Evolutionary conservation across 768 basidiomycete species (phyloP), one percentile per base, ranked within the genome.

Genomic region (Lactarius evosmus): DNA sequence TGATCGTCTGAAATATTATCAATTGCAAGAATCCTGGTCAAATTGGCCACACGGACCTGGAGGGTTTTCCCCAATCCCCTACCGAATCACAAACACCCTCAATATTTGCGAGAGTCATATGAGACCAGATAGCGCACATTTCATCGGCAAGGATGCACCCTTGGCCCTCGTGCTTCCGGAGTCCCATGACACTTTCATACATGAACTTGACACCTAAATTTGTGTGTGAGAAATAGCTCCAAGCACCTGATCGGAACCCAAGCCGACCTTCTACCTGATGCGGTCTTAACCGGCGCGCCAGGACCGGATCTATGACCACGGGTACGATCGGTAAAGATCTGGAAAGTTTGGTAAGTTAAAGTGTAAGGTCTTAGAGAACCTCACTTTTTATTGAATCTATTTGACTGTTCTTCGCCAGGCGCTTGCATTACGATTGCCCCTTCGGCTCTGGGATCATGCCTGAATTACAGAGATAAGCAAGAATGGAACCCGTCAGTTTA

Each of bases 11-110:
- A 73, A 62, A 36, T 27, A 34, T 56, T 53, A 53, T 57, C 36
- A 33, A 57, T 41, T 22, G 63, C 27, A 4, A 19, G 59, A 53
- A 61, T 16, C 22, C 7, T 57, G 16, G 9, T 25, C 40, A 53
- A 53, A 38, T 41, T 57, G 33, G 59, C 17, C 33, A 12, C 44
- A 44, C 73, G 58, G 56, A 83, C 89, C 79, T 93, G 91, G 8
- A 94, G 75, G 1, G 95, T 97, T 78, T 99, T 99, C n/a, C 97
- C 97, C 56, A 99, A 83, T 56, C 96, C 96, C 95, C 95, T 88
- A 12, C 79, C 11, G 25, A 56, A 52, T 22, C 30, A 56, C 32
- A 72, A 62, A 25, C 32, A 58, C 27, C 17, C 49, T 44, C 34
- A 58, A 30, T 36, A 54, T 19, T n/a, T 52, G 7, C 59, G 60